Base-by-base conservation (phyloP, 1,139 yeast genomes). In the Blastobotrys aristatus region DNA sequence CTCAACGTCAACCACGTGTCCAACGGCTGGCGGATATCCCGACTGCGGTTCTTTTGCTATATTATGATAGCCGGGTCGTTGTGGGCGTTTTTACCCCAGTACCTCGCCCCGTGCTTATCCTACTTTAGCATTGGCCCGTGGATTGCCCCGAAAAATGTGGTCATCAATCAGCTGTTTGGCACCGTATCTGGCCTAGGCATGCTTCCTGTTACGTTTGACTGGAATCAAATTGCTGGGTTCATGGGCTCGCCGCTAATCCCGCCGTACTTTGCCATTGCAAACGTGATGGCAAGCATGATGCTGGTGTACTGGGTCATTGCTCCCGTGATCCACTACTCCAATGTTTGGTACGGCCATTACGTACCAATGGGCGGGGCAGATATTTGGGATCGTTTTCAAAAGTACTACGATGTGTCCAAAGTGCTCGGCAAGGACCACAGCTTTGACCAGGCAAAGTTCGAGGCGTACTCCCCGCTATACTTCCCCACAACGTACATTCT, bases 211-310 rank as follows among this genome's bases (percentile, higher is more conserved):
- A 73, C 81, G 1, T 76, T 79, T 55, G 83, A 79, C 60, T 79
- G 82, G 82, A 71, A 75, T 40, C 76, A 74, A 62, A 64, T 76
- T 44, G 67, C 77, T 1, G 84, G 80, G 46, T 78, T 76, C 64
- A 67, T 78, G 52, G 80, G 82, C 14, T 76, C 84, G 21, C 87
- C 90, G 10, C 72, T 84, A 58, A 74, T 81, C 54, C 84, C 87
- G 8, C 89, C 90, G 27, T 77, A 80, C 43, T 69, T 76, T 45
- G 76, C 82, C 18, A 66, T 77, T 50, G 70, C 74, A 30, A 80
- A 82, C 55, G 72, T 77, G 51, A 67, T 74, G 34, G 56, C 69
- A 4, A 74, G 80, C 18, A 64, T 76, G 44, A 64, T 78, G 13
- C 49, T 72, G 29, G 63, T 75, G 13, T 70, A 71, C 39, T 76